A percentile compares a stretch with the other conserved stretches of the same genome.
These are phyloP conservation scores for Taxawa tesnikishii DNA, from an alignment of 2,329 filamentous ascomycete genomes.

Conservation along the genomic window DNA sequence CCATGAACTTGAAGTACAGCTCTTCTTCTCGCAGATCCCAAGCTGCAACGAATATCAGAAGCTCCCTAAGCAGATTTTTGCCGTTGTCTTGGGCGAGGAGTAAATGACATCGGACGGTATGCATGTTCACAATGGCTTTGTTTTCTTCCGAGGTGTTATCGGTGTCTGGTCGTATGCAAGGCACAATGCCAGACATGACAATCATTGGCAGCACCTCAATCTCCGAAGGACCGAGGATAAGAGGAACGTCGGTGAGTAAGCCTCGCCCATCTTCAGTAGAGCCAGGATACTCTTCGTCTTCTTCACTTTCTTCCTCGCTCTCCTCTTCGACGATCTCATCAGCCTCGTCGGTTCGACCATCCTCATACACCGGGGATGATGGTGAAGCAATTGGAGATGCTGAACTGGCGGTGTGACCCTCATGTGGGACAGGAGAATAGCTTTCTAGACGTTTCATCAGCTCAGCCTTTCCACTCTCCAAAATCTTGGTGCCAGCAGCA, in stretches of 20 bases:
- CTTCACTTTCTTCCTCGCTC: constrained; percentile 49
- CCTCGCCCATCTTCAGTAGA: constrained; percentile 60
- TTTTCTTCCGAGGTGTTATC: constrained; percentile 44
- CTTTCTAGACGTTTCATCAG: constrained; percentile 37
- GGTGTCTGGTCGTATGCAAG: constrained; percentile 42
- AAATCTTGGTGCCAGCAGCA: constrained; percentile 33
- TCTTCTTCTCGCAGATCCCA: constrained; percentile 93
- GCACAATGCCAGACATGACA: constrained; percentile 86
- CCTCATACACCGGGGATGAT: constrained; percentile 6
- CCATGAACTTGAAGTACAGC: constrained; percentile 91
- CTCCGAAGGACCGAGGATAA: constrained; percentile 87
- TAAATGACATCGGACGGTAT: constrained; percentile 81
- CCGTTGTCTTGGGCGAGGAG: constrained; percentile 83
- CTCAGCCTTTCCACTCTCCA: constrained; percentile 38
- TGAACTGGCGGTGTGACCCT: constrained; percentile 9
- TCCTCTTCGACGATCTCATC: constrained; percentile 26
- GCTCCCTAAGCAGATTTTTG: constrained; percentile 74
- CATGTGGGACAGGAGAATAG: constrained; percentile 20
- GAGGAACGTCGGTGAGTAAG: constrained; percentile 81
- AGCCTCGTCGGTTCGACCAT: constrained; percentile 3
- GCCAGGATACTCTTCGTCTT: constrained; percentile 60
- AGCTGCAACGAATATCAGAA: constrained; percentile 91
- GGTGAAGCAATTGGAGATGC: constrained; percentile 19
- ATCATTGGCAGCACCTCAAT: constrained; percentile 97
- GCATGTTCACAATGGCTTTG: constrained; percentile 59